These are phyloP conservation scores for Colletotrichum neosansevieriae DNA, from an alignment of 2,329 filamentous ascomycete species.

Conservation along the genomic window DNA sequence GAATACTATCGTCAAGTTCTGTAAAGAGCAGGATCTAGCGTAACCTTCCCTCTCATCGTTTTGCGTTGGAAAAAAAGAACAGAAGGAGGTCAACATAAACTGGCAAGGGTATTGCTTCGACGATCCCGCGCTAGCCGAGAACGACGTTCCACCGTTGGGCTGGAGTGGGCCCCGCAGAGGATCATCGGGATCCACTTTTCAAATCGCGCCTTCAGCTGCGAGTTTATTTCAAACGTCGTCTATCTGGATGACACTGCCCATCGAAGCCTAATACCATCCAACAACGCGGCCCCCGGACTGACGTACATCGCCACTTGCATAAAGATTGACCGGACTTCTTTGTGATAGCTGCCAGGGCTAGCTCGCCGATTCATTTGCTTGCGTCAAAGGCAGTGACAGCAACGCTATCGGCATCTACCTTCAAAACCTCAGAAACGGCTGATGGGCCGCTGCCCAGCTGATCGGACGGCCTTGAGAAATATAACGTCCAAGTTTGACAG, in stretches of 20 bases:
- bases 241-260: constrained; percentile 4
- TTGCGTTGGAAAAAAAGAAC: neutral
- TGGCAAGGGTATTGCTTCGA: neutral
- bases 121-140: constrained; percentile 6
- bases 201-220: constrained; percentile 1
- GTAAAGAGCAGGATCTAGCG: too few relatives aligned
- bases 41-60: too few relatives aligned
- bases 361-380: neutral
- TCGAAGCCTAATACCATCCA: constrained; percentile 1
- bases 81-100: neutral
- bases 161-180: neutral
- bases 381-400: too few relatives aligned
- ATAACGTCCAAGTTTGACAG: neutral
- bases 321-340: neutral
- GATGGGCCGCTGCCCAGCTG: neutral
- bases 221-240: constrained; percentile 21
- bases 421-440: neutral
- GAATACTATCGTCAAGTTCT: too few relatives aligned
- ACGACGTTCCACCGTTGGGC: neutral
- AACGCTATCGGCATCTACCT: neutral
- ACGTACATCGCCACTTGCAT: too few relatives aligned
- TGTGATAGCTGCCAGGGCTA: neutral
- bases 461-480: neutral
- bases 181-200: constrained; percentile 4
- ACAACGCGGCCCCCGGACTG: neutral